Evolutionary conservation across 495 filamentous ascomycete species (phyloP).

Genomic region (Lasiosphaeria hispida): DNA sequence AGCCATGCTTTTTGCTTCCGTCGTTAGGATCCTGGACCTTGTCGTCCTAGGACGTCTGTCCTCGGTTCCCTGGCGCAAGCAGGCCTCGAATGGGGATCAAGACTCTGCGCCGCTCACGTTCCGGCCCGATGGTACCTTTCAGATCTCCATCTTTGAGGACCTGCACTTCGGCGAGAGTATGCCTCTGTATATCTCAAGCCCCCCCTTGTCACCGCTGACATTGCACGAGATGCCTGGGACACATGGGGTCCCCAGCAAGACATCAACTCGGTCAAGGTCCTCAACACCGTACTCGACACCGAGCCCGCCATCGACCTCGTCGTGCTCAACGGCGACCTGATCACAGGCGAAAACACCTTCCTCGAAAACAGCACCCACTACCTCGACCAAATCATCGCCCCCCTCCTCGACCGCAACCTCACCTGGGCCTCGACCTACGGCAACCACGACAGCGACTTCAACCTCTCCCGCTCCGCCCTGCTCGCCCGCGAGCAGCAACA

Average conservation of each 20-base stretch:
- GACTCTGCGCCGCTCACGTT: slow-evolving; percentile 36
- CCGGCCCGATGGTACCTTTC: slow-evolving; percentile 38
- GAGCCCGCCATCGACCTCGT: slow-evolving; percentile 57
- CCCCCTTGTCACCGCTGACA: not conserved
- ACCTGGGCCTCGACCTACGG: slow-evolving; percentile 71
- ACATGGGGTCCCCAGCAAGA: slow-evolving; percentile 61
- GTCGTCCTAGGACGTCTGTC: not conserved
- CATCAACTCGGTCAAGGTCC: slow-evolving; percentile 54
- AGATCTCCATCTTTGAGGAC: slow-evolving; percentile 62
- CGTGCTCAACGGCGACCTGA: slow-evolving; percentile 71
- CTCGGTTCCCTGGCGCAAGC: not conserved
- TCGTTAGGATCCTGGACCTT: too few relatives aligned
- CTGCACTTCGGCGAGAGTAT: slow-evolving; percentile 67
- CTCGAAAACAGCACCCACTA: slow-evolving; percentile 57
- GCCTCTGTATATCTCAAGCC: slow-evolving; percentile 2
- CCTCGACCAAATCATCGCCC: slow-evolving; percentile 57
- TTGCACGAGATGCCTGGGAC: slow-evolving; percentile 43
- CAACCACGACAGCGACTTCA: slow-evolving; percentile 67
- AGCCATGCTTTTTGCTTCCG: too few relatives aligned
- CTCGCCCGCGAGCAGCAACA: slow-evolving; percentile 55
- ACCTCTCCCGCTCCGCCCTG: slow-evolving; percentile 53
- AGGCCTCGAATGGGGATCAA: not conserved
- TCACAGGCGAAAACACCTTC: slow-evolving; percentile 66
- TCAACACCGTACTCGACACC: slow-evolving; percentile 57
- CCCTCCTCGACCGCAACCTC: slow-evolving; percentile 51